Evolutionary conservation across 768 basidiomycete genomes (phyloP), one percentile per base, ranked within the genome.

Genomic region (Brasilioporus rufonigricans): DNA sequence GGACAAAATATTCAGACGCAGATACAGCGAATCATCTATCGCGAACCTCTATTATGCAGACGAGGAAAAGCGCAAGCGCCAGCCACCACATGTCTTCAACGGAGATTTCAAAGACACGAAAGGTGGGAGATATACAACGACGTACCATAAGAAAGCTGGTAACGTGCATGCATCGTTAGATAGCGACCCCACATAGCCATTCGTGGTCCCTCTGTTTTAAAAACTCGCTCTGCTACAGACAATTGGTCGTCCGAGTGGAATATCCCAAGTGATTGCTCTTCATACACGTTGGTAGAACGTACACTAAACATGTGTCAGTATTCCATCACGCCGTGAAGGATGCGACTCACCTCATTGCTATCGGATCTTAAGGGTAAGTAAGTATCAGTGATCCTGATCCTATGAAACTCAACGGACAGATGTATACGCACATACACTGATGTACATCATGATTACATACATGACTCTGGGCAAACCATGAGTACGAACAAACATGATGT

Each of bases 31-130:
- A 14, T 23, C 9, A 19, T 52, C 41, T 10, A 23, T 36, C 18
- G 60, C 79, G 55, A 57, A 91, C 92, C 80, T 98, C 97, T 57
- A 97, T 85, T 60, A 98, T 96, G 67, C 95, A 98, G 38, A 98
- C 77, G 2, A 97, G 70, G 72, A 94, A 93, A 13, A 98, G 71
- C 0, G 91, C 93, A 13, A 92, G 23, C 7, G 66, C 89, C 21
- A 98, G 71, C 93, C 93, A 97, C 96, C 95, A 97, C 82, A 98
- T 93, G 71, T 97, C 95, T 93, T 58, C 14, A n/a, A 44, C 41
- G 13, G 31, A n/a, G 16, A 45, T 39, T 55, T 54, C 10, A 58
- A 45, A 16, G 45, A 29, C 31, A 32, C n/a, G 49, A 18, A 2
- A 19, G 5, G n/a, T 1, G 13, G 21, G 8, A n/a, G 49, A 48